phyloP scores from a whole-genome alignment of 768 basidiomycete species.

The Porphyrellus cyaneotinctus region DNA sequence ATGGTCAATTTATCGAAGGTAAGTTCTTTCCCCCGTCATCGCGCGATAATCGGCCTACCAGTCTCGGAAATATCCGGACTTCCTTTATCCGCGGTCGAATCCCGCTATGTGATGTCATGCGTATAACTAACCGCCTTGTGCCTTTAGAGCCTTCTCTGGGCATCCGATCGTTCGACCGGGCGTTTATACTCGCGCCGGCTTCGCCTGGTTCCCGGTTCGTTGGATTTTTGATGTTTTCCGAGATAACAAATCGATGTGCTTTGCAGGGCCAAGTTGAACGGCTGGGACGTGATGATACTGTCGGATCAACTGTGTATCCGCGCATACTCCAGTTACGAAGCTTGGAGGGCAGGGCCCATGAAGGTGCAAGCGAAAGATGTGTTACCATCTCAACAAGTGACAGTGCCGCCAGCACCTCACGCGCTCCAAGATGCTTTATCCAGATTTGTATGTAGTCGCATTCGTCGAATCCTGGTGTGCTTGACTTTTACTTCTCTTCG shows the following conservation, averaged over 20 bases:
- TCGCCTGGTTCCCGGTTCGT: conserved; percentile 80
- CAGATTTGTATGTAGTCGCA: conserved; percentile 48
- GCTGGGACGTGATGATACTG: conserved; percentile 88
- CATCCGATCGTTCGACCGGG: conserved; percentile 88
- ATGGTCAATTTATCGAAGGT: conserved; percentile 93
- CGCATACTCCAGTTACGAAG: conserved; percentile 75
- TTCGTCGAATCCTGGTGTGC: conserved; percentile 7
- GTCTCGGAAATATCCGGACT: conserved; percentile 15
- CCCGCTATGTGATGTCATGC: conserved; percentile 12
- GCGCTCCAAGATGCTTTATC: conserved; percentile 48
- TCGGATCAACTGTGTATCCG: conserved; percentile 87
- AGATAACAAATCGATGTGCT: conserved; percentile 6
- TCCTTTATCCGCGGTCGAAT: conserved; percentile 1
- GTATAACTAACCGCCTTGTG: conserved; percentile 16
- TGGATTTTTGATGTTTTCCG: neutral
- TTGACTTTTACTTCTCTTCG: conserved; percentile 9
- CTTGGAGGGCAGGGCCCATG: conserved; percentile 75
- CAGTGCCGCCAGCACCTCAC: conserved; percentile 33
- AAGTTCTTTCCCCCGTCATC: conserved; percentile 28
- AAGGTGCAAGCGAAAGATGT: conserved; percentile 55
- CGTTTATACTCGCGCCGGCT: conserved; percentile 82
- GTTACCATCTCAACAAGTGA: conserved; percentile 17
- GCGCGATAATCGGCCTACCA: conserved; percentile 8
- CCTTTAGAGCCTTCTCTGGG: conserved; percentile 65
- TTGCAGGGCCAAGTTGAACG: conserved; percentile 66